phyloP scores from a whole-genome alignment of 1,139 yeast species.

The Sugiyamaella japonica region DNA sequence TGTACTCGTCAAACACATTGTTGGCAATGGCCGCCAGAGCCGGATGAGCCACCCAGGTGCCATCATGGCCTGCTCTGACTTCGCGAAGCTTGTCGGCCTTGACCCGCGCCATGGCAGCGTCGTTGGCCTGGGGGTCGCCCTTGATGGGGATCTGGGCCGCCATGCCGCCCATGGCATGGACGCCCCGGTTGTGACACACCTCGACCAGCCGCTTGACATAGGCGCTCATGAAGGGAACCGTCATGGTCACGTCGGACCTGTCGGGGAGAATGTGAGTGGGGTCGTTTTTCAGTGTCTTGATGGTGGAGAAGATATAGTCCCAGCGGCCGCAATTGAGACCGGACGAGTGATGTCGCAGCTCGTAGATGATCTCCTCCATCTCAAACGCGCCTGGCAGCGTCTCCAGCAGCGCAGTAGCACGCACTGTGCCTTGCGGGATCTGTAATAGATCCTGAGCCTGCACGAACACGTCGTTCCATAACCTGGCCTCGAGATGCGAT shows the following conservation, averaged over 20 bases:
- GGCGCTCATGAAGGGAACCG: constrained; percentile 69
- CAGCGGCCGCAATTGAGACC: constrained; percentile 80
- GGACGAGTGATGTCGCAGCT: constrained; percentile 67
- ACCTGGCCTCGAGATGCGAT: constrained; percentile 71
- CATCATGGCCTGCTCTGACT: constrained; percentile 71
- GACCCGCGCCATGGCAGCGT: constrained; percentile 65
- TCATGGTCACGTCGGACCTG: constrained; percentile 71
- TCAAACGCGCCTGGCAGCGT: constrained; percentile 75
- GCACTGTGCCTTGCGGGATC: constrained; percentile 64
- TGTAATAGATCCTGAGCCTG: constrained; percentile 63
- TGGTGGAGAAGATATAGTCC: constrained; percentile 74
- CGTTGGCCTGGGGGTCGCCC: constrained; percentile 60
- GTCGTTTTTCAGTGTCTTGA: constrained; percentile 63
- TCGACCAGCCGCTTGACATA: constrained; percentile 65
- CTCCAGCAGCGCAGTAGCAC: constrained; percentile 73
- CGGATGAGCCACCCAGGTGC: constrained; percentile 81
- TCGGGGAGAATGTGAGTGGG: constrained; percentile 65
- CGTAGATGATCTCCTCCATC: constrained; percentile 76
- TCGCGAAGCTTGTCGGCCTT: constrained; percentile 70
- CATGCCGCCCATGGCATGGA: constrained; percentile 82
- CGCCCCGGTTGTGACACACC: constrained; percentile 71
- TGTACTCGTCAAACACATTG: constrained; percentile 70
- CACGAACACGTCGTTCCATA: constrained; percentile 74
- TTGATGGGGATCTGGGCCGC: constrained; percentile 80
- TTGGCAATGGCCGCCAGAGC: constrained; percentile 71